Evolutionary conservation across 2,329 filamentous ascomycete species (phyloP).

Genomic region (Xylariaceae sp.): DNA sequence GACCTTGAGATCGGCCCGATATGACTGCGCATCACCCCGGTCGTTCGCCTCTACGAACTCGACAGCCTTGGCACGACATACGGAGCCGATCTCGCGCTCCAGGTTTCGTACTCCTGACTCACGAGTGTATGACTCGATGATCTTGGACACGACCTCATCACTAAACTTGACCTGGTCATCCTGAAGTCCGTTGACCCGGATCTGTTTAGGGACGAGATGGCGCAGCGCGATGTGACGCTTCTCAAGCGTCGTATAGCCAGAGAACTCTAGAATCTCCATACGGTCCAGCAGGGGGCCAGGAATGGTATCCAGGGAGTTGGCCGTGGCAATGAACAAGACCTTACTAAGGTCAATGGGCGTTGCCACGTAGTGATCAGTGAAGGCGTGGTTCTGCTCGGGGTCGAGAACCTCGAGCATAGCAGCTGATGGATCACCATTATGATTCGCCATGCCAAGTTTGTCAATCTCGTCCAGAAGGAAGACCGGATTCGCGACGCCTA

Average conservation of each 20-base stretch:
- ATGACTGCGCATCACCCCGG: constrained; percentile 58
- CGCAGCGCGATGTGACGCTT: constrained; percentile 91
- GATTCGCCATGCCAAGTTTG: constrained; percentile 85
- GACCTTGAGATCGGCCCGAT: constrained; percentile 67
- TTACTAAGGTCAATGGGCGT: constrained; percentile 95
- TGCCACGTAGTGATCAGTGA: constrained; percentile 93
- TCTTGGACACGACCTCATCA: constrained; percentile 84
- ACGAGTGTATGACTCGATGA: constrained; percentile 93
- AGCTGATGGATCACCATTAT: constrained; percentile 91
- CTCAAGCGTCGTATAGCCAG: constrained; percentile 94
- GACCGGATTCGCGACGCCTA: constrained; percentile 90
- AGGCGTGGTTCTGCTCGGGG: constrained; percentile 92
- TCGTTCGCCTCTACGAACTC: constrained; percentile 91
- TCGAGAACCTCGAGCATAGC: constrained; percentile 98
- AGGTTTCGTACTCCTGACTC: constrained; percentile 94
- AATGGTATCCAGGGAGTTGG: constrained; percentile 91
- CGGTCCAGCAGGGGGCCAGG: constrained; percentile 89
- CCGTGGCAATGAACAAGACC: constrained; percentile 94
- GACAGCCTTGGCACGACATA: constrained; percentile 92
- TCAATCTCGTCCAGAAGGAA: constrained; percentile 97
- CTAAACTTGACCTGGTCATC: constrained; percentile 70
- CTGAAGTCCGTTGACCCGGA: constrained; percentile 79
- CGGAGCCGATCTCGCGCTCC: constrained; percentile 89
- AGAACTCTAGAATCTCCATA: constrained; percentile 92
- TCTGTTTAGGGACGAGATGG: constrained; percentile 94